A percentile compares a stretch with the other conserved stretches of the same genome.
Conservation (phyloP, 257 asterid species). For the Voacanga thouarsii region DNA sequence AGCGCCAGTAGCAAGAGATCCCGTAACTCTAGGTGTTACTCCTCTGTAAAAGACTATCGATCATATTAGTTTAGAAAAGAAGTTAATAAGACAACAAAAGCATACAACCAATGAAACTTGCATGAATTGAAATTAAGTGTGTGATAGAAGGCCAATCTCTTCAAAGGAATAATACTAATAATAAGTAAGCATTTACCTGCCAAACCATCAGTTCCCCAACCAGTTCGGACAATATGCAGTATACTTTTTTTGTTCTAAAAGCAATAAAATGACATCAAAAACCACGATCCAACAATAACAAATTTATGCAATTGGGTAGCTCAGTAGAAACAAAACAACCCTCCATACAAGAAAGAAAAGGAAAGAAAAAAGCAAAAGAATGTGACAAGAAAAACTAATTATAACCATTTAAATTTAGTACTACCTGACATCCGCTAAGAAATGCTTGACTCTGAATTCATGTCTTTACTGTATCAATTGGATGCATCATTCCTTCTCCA, state of each 20-base stretch:
- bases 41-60: slow-evolving; percentile 71
- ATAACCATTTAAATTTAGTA: not conserved
- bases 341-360: not conserved
- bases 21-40: slow-evolving; percentile 59
- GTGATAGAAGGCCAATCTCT: not conserved
- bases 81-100: not conserved
- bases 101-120: not conserved
- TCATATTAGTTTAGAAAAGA: not conserved
- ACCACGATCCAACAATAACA: not conserved
- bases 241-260: slow-evolving; percentile 51
- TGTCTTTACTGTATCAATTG: slow-evolving; percentile 74
- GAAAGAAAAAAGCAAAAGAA: not conserved
- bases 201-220: slow-evolving; percentile 66
- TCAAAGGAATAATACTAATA: not conserved
- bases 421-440: slow-evolving; percentile 47
- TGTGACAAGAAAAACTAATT: not conserved
- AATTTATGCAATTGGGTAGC: not conserved
- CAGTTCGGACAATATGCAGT: slow-evolving; percentile 49
- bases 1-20: slow-evolving; percentile 86
- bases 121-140: not conserved
- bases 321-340: not conserved
- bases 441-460: slow-evolving; percentile 73
- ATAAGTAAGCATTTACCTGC: slow-evolving; percentile 38
- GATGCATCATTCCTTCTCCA: slow-evolving; percentile 89
- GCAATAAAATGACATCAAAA: slow-evolving; percentile 12